Conservation (phyloP, 345 rosid genomes). For the Pugionium dolabratum region DNA sequence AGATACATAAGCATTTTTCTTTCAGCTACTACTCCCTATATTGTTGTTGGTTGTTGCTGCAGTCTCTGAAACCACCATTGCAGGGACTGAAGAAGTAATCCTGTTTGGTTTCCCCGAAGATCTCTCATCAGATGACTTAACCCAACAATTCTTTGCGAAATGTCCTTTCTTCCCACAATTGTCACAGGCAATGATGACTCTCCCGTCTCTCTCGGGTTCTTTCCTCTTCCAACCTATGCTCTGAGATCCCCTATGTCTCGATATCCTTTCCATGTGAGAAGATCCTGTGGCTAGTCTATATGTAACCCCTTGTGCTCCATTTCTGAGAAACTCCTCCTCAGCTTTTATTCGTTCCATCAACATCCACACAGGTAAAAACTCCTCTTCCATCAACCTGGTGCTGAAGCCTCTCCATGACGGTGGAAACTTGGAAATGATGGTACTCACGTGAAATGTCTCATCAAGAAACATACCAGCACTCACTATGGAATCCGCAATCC, state of each 20-base stretch:
- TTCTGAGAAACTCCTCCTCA: slow-evolving; percentile 55
- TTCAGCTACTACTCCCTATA: neutral
- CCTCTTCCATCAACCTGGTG: slow-evolving; percentile 54
- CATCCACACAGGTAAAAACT: slow-evolving; percentile 54
- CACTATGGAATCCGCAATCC: slow-evolving; percentile 64
- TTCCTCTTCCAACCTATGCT: slow-evolving; percentile 42
- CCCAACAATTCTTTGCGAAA: slow-evolving; percentile 49
- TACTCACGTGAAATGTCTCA: slow-evolving; percentile 74
- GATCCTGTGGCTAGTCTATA: slow-evolving; percentile 34
- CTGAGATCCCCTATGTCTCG: slow-evolving; percentile 39
- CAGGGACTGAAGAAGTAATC: slow-evolving; percentile 21
- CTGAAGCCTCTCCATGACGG: slow-evolving; percentile 77
- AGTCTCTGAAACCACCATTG: slow-evolving; percentile 28
- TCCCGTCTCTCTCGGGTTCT: slow-evolving; percentile 44
- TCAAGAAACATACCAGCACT: slow-evolving; percentile 62
- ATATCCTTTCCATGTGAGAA: slow-evolving; percentile 42
- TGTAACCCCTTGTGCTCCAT: slow-evolving; percentile 34
- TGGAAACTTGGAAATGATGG: slow-evolving; percentile 76
- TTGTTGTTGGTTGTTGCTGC: slow-evolving; percentile 21
- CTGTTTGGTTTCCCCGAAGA: slow-evolving; percentile 29
- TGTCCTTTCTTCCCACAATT: slow-evolving; percentile 75
- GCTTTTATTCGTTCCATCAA: slow-evolving; percentile 57
- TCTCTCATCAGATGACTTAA: slow-evolving; percentile 43
- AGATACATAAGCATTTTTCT: neutral
- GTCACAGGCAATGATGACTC: slow-evolving; percentile 43